phyloP scores from a whole-genome alignment of 179 eudicot genomes.

The Sideroxylon spinosum region DNA sequence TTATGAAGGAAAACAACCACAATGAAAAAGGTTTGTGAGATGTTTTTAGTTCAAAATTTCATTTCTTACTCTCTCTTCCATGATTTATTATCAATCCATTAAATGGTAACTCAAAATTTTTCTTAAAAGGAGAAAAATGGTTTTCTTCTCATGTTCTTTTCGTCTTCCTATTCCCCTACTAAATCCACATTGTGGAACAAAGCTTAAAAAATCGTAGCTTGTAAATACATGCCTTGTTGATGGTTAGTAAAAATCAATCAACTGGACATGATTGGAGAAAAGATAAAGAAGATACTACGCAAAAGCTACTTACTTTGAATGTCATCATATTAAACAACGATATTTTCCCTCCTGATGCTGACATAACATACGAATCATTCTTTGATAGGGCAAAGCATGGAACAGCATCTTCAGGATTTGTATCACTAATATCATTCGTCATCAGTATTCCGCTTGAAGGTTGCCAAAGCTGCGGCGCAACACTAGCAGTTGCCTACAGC shows the following conservation, averaged over 20 bases:
- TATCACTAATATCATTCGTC: conserved; percentile 75
- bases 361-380: conserved; percentile 90
- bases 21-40: neutral
- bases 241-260: conserved; percentile 7
- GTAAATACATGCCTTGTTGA: neutral
- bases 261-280: neutral
- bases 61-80: neutral
- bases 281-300: neutral
- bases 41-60: neutral
- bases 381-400: conserved; percentile 89
- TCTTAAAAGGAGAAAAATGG: neutral
- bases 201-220: neutral
- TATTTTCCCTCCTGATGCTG: conserved; percentile 88
- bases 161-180: neutral
- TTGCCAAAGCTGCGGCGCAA: conserved; percentile 75
- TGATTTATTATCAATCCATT: neutral
- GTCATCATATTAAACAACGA: conserved; percentile 90
- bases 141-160: neutral
- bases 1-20: neutral
- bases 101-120: neutral
- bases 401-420: conserved; percentile 74
- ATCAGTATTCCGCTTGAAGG: conserved; percentile 79
- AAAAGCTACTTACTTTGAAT: conserved; percentile 50
- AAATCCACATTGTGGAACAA: neutral
- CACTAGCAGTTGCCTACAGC: conserved; percentile 71